Evolutionary conservation across 2,329 filamentous ascomycete genomes (phyloP).

Genomic region (Aureobasidium sp.): DNA sequence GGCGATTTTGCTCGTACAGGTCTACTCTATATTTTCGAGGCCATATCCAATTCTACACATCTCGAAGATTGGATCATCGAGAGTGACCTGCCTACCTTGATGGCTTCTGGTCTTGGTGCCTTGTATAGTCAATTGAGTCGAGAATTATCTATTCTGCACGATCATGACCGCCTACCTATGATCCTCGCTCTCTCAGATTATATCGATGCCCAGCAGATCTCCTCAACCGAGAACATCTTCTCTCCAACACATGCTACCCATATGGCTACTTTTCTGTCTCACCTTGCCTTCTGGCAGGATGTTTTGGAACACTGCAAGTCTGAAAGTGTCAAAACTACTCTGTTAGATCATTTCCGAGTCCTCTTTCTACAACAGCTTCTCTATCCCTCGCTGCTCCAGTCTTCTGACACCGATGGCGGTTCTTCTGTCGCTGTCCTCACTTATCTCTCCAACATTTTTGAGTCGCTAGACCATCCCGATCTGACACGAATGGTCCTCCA

Average conservation of each 20-base stretch:
- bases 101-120: slow-evolving; percentile 89
- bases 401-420: slow-evolving; percentile 91
- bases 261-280: slow-evolving; percentile 86
- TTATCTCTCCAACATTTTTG: slow-evolving; percentile 82
- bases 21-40: slow-evolving; percentile 90
- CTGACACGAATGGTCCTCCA: slow-evolving; percentile 90
- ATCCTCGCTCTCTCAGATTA: slow-evolving; percentile 88
- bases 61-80: slow-evolving; percentile 96
- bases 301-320: slow-evolving; percentile 93
- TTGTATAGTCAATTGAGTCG: slow-evolving; percentile 61
- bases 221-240: slow-evolving; percentile 66
- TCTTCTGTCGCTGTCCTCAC: slow-evolving; percentile 94
- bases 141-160: slow-evolving; percentile 73
- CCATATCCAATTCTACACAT: slow-evolving; percentile 70
- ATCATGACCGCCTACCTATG: slow-evolving; percentile 66
- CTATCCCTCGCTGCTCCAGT: slow-evolving; percentile 93
- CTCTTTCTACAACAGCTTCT: slow-evolving; percentile 91
- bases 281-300: slow-evolving; percentile 96
- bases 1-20: slow-evolving; percentile 95
- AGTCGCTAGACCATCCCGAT: slow-evolving; percentile 85
- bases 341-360: slow-evolving; percentile 95
- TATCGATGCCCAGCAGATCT: slow-evolving; percentile 58
- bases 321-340: slow-evolving; percentile 79
- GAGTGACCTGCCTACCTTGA: slow-evolving; percentile 89
- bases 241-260: slow-evolving; percentile 72